Base-by-base conservation (phyloP, 139 green algal species). In the Ettlia oleoabundans region DNA sequence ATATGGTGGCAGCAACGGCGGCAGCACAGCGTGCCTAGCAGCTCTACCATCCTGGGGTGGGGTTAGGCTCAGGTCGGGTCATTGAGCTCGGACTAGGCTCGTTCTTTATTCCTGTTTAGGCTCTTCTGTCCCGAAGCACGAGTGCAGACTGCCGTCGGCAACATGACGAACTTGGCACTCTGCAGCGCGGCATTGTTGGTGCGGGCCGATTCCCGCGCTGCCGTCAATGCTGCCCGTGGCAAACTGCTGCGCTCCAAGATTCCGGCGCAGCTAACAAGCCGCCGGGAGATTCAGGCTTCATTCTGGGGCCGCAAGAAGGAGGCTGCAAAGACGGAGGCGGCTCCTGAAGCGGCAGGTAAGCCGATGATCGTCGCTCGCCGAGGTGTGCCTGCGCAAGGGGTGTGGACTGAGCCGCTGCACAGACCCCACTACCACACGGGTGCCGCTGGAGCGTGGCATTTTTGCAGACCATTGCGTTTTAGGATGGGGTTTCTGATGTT, bases 251-350 rank as follows among this genome's bases (percentile, higher is more conserved):
- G 68, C 7, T 47, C 32, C 41, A 61, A 4, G 40, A 35, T 22
- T 38, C 42, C 53, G 40, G 53, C 35, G 18, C 26, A 55, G 22
- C 53, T 80, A 24, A 28, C 65, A 18, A 47, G 32, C 37, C 52
- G 73, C 26, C 51, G 53, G 7, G 38, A 2, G 21, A 53, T 68
- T 26, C 52, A 78, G 53, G 24, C 33, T 26, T 51, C 24, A 10
- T 80, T 78, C 71, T 80, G 53, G 43, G 62, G 73, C 51, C 30
- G 53, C 35, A 80, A 80, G 73, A 80, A 80, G 73, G 42, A 67
- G 52, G 71, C 37, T n/a, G 26, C n/a, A 30, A 32, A n/a, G 71
- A 37, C 67, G 7, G 73, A 77, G 42, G n/a, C 70, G 13, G 70
- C 33, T 30, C 70, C 70, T 10, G n/a, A 77, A 42, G 28, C n/a